Evolutionary conservation across 2,329 filamentous ascomycete species (phyloP).

Genomic region (Akanthomyces uredinophilus): DNA sequence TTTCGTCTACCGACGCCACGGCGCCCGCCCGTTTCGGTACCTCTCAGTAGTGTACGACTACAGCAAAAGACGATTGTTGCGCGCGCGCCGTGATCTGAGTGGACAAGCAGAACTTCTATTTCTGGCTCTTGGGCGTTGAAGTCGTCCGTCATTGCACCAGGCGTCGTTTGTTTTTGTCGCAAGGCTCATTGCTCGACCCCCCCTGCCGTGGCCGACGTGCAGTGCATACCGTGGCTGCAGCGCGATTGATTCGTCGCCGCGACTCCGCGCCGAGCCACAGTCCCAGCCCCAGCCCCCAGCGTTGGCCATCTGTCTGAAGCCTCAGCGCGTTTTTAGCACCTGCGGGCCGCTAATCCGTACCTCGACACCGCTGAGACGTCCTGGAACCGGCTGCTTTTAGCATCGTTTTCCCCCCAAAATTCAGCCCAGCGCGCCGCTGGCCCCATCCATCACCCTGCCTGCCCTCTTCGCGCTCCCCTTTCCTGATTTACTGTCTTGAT

Average conservation of each 20-base stretch:
- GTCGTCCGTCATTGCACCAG: background rate
- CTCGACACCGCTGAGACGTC: background rate
- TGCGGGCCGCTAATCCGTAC: background rate
- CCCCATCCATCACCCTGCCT: conserved; percentile 8
- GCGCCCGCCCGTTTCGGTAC: background rate
- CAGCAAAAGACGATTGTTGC: background rate
- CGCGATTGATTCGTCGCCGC: conserved; percentile 6
- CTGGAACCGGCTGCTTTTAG: background rate
- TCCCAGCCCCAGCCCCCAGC: background rate
- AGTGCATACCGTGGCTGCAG: background rate
- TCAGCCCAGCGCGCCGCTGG: background rate
- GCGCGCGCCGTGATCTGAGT: background rate
- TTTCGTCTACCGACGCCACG: background rate
- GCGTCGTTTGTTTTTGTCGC: conserved; percentile 7
- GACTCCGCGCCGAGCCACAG: background rate
- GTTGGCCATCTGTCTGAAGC: background rate
- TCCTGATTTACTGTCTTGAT: conserved; percentile 12
- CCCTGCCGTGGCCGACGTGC: background rate
- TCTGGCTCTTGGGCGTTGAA: background rate
- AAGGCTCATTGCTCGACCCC: background rate
- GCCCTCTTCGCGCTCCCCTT: conserved; percentile 9
- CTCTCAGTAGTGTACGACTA: background rate
- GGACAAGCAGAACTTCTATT: background rate
- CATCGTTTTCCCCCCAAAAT: background rate
- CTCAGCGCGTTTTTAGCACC: background rate